phyloP scores from a whole-genome alignment of 75 land plant species.

The Pinus taeda region DNA sequence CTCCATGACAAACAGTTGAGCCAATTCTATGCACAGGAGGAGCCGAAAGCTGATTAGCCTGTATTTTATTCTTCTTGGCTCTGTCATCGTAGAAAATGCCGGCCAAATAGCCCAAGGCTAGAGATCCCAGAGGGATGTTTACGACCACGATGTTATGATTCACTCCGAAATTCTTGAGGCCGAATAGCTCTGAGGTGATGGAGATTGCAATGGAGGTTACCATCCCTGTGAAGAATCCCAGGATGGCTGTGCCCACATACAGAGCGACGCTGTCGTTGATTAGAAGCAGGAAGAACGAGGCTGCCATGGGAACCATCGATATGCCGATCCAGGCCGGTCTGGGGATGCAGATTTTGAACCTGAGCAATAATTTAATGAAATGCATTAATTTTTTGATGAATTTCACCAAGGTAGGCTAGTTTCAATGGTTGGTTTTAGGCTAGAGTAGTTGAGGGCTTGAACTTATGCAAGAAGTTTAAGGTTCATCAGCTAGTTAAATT shows the following conservation, averaged over 20 bases:
- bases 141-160: slow-evolving; percentile 72
- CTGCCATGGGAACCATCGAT: slow-evolving; percentile 45
- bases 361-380: not conserved
- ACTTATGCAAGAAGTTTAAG: too few species aligned
- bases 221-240: slow-evolving; percentile 74
- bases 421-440: too few species aligned
- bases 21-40: not conserved
- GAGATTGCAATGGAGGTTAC: slow-evolving; percentile 60
- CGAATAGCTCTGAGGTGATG: slow-evolving; percentile 75
- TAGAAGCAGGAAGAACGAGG: slow-evolving; percentile 51
- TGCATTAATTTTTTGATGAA: too few species aligned
- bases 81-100: slow-evolving; percentile 45
- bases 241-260: slow-evolving; percentile 61
- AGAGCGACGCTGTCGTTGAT: slow-evolving; percentile 19
- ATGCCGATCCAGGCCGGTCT: slow-evolving; percentile 50
- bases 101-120: slow-evolving; percentile 64
- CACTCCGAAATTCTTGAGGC: slow-evolving; percentile 65
- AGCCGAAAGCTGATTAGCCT: too few species aligned
- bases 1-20: slow-evolving; percentile 42
- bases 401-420: too few species aligned
- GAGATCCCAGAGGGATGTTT: slow-evolving; percentile 81
- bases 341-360: slow-evolving; percentile 28
- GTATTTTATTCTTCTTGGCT: not conserved
- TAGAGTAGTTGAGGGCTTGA: too few species aligned
- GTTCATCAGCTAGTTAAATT: too few species aligned